phyloP scores from a whole-genome alignment of 2,329 filamentous ascomycete genomes.

The Setomelanomma holmii region DNA sequence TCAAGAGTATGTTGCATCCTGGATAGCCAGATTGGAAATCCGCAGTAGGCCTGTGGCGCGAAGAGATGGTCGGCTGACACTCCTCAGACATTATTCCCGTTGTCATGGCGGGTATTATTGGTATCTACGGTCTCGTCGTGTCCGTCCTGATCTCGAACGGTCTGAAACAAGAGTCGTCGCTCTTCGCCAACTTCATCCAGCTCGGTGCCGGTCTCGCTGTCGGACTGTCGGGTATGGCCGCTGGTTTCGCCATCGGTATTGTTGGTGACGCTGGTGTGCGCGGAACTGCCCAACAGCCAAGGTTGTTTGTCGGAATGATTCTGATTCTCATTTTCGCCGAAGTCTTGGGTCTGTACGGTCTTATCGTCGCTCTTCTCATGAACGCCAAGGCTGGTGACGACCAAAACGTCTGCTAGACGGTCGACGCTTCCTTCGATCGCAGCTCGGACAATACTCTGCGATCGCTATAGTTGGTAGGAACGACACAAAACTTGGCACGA shows the following conservation, averaged over 20 bases:
- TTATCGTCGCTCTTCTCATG: conserved; percentile 99
- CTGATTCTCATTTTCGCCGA: conserved; percentile 99
- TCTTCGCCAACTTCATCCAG: conserved; percentile 62
- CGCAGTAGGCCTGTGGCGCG: not conserved
- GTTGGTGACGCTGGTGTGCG: conserved; percentile 83
- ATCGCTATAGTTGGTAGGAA: conserved; percentile 17
- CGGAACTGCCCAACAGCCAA: conserved; percentile 82
- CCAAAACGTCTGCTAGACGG: conserved; percentile 19
- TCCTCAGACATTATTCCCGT: conserved; percentile 92
- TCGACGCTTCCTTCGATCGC: conserved; percentile 24
- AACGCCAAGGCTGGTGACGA: conserved; percentile 77
- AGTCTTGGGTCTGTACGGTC: conserved; percentile 98
- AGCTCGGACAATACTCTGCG: conserved; percentile 43
- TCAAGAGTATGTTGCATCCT: conserved; percentile 81
- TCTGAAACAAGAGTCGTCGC: conserved; percentile 54
- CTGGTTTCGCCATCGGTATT: conserved; percentile 75
- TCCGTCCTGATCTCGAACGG: conserved; percentile 63
- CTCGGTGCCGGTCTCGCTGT: conserved; percentile 61
- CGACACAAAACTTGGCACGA: conserved; percentile 31
- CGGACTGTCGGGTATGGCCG: conserved; percentile 88
- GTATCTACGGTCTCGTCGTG: conserved; percentile 76
- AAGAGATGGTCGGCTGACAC: conserved; percentile 17
- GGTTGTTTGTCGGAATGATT: conserved; percentile 97
- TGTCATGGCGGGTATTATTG: conserved; percentile 99
- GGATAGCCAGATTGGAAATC: not conserved